These are phyloP conservation scores for Verbascum thapsus DNA, from an alignment of 257 asterid species.

Conservation along the genomic window DNA sequence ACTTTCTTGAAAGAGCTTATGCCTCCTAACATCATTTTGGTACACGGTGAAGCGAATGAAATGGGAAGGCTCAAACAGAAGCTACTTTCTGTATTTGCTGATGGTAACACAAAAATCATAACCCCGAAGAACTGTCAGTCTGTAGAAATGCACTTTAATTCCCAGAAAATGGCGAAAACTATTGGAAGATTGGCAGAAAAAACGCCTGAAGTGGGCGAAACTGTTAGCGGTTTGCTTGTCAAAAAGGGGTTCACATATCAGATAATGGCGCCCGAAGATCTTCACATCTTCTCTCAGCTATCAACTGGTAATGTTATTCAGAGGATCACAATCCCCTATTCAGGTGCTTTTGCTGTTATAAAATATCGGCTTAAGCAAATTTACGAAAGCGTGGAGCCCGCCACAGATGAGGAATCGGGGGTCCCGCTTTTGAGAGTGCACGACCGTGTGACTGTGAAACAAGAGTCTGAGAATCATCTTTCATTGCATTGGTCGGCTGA, in stretches of 20 bases:
- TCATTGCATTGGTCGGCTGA: conserved; percentile 97
- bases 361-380: conserved; percentile 87
- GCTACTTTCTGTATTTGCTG: conserved; percentile 77
- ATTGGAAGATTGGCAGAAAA: conserved; percentile 82
- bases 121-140: conserved; percentile 96
- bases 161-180: conserved; percentile 89
- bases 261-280: conserved; percentile 95
- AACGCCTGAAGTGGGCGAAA: conserved; percentile 71
- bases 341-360: conserved; percentile 91
- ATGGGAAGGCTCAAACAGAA: conserved; percentile 94
- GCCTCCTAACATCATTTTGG: conserved; percentile 96
- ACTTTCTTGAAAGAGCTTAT: conserved; percentile 84
- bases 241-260: conserved; percentile 98
- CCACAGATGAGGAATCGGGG: conserved; percentile 80
- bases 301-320: conserved; percentile 84
- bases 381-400: conserved; percentile 80
- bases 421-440: conserved; percentile 71
- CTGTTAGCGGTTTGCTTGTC: conserved; percentile 84
- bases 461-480: conserved; percentile 79
- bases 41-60: conserved; percentile 88
- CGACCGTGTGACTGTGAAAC: conserved; percentile 76
- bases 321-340: conserved; percentile 90
- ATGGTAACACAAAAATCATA: conserved; percentile 76
- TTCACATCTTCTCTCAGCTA: conserved; percentile 83
- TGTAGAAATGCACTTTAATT: conserved; percentile 87